Evolutionary conservation across 2,329 filamentous ascomycete species (phyloP), one percentile per base, ranked within the genome.

Genomic region (Xylaria multiplex): DNA sequence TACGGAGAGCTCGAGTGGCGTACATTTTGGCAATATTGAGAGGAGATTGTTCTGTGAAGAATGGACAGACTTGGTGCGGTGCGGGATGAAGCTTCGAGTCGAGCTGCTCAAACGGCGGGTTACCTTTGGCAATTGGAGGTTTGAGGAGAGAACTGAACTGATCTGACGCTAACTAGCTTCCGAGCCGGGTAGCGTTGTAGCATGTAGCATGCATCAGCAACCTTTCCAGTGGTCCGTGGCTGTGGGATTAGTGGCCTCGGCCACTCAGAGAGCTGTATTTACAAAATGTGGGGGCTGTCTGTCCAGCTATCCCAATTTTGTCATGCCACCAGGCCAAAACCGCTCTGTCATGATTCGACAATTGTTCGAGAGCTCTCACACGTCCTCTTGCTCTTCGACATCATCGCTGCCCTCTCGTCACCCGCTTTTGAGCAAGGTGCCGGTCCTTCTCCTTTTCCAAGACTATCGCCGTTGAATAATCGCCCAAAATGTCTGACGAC

Each of bases 401-500:
- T 80, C 76, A 77, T 71, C 75, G 68, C 42, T 27, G 43, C 56
- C 14, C 53, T 59, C 35, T 27, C 27, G 37, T 30, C 48, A 43
- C 42, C 69, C 71, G 76, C 76, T 74, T 78, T 77, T 76, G 74
- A 78, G 73, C 74, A 69, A 70, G 71, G 71, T 77, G 76, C 73
- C 74, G 64, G 59, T 67, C 69, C 42, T 14, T 49, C 19, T 45
- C 24, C 22, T 11, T 45, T 66, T 11, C n/a, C 40, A 40, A 68
- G 52, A 67, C 65, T 69, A 67, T 74, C 71, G 71, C 67, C 77
- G 11, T 37, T 30, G n/a, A 77, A 71, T 73, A 77, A 79, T 80
- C 78, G 83, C 82, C 82, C 88, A 94, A 84, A 77, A 99, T 99
- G 95, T 91, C 93, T 81, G 93, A 96, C 84, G 91, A 92, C 78